Percentiles rank a stretch among this genome's conserved stretches.
phyloP scores from a whole-genome alignment of 495 filamentous ascomycete species.

The Rostrohypoxylon terebratum region DNA sequence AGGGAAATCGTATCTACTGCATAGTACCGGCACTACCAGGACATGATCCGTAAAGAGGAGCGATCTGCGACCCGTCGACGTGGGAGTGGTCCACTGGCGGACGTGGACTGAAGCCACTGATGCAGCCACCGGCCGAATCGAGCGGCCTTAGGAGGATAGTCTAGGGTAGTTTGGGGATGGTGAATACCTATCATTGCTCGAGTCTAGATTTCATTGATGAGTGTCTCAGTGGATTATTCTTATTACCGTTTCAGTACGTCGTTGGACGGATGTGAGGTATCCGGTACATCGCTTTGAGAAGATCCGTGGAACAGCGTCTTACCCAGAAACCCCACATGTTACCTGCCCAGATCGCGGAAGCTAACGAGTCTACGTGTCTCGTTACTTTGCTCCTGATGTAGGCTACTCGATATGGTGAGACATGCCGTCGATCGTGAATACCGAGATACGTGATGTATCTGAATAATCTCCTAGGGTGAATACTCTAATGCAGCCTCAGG shows the following conservation, averaged over 20 bases:
- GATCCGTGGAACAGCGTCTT: conserved; percentile 15
- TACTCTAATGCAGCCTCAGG: conserved; percentile 23
- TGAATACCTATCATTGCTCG: conserved; percentile 12
- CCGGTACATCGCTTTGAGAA: conserved; percentile 15
- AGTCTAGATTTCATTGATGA: background rate
- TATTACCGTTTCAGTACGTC: conserved; percentile 42
- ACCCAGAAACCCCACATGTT: conserved; percentile 10
- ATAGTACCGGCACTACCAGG: background rate
- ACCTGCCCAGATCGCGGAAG: conserved; percentile 8
- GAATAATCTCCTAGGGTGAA: conserved; percentile 37
- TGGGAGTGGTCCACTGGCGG: conserved; percentile 21
- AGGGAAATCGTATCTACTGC: background rate
- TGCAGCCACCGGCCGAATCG: conserved; percentile 32
- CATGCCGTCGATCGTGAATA: background rate
- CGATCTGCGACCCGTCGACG: conserved; percentile 39
- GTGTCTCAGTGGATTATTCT: background rate
- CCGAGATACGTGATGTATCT: conserved; percentile 20
- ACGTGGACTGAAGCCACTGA: conserved; percentile 38
- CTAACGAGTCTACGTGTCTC: conserved; percentile 23
- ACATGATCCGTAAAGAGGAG: conserved; percentile 29
- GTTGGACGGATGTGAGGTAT: conserved; percentile 33
- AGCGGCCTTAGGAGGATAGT: background rate
- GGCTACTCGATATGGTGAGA: conserved; percentile 2
- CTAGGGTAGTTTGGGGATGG: background rate
- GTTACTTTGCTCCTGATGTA: conserved; percentile 1